Percentiles rank a stretch among this genome's conserved stretches.
phyloP scores from a whole-genome alignment of 176 grass and related monocot genomes.

The Oryza officinalis region DNA sequence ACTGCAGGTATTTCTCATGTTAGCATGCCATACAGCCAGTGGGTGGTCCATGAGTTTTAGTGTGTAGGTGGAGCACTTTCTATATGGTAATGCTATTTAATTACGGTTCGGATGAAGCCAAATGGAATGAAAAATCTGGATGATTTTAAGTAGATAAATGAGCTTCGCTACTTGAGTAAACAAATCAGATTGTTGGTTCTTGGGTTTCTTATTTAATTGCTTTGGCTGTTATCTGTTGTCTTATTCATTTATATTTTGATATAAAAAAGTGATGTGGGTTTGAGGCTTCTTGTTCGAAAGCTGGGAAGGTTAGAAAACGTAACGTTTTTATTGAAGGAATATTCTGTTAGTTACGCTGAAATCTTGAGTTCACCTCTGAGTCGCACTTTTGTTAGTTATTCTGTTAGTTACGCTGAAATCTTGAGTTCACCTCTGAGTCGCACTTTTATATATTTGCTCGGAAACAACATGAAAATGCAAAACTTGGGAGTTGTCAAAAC shows the following conservation, averaged over 20 bases:
- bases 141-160: conserved; percentile 2
- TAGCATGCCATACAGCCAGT: neutral
- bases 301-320: neutral
- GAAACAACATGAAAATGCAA: conserved; percentile 22
- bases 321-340: conserved; percentile 18
- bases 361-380: neutral
- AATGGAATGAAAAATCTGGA: conserved; percentile 18
- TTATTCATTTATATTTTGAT: neutral
- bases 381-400: conserved; percentile 37
- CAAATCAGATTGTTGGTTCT: conserved; percentile 17
- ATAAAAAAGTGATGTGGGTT: neutral
- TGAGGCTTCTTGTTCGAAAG: neutral
- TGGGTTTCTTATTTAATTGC: conserved; percentile 1
- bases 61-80: neutral
- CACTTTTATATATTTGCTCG: conserved; percentile 11
- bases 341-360: conserved; percentile 11
- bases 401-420: neutral
- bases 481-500: conserved; percentile 2
- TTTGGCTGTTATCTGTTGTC: neutral
- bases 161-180: conserved; percentile 21
- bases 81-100: neutral
- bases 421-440: neutral
- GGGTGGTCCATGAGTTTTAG: neutral
- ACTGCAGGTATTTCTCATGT: neutral
- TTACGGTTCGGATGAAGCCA: conserved; percentile 1